Evolutionary conservation across 495 filamentous ascomycete species (phyloP).

Genomic region (Umbilicaria muhlenbergii): DNA sequence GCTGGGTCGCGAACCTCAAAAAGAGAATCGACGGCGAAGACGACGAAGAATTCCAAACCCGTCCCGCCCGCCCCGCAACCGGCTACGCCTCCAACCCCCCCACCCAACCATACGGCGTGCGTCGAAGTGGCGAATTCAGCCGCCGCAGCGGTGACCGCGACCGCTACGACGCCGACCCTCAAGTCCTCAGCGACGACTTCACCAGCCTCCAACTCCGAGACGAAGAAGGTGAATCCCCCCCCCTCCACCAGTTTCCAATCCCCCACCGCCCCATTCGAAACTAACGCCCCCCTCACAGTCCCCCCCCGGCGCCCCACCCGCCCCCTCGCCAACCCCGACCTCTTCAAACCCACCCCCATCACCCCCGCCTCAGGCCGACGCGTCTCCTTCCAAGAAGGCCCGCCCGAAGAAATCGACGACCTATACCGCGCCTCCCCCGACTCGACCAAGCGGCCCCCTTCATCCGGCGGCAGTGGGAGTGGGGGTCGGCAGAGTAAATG

Average conservation of each 20-base stretch:
- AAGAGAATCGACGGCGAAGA: constrained; percentile 85
- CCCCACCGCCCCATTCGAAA: constrained; percentile 14
- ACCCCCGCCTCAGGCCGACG: constrained; percentile 38
- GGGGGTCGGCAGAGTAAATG: constrained; percentile 73
- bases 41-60: constrained; percentile 29
- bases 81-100: constrained; percentile 23
- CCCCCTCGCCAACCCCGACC: constrained; percentile 58
- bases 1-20: constrained; percentile 77
- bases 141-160: constrained; percentile 69
- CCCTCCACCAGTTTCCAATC: constrained; percentile 7
- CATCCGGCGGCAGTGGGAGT: no score
- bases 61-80: constrained; percentile 22
- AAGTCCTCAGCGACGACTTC: constrained; percentile 82
- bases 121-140: constrained; percentile 40
- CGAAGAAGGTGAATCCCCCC: constrained; percentile 40
- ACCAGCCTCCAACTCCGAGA: constrained; percentile 70
- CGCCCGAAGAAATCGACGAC: constrained; percentile 62
- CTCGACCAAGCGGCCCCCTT: constrained; percentile 24
- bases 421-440: constrained; percentile 49
- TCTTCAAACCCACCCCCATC: constrained; percentile 59
- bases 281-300: constrained; percentile 21
- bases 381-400: constrained; percentile 65
- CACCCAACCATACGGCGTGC: constrained; percentile 28
- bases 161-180: constrained; percentile 91
- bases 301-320: constrained; percentile 40